These are phyloP conservation scores for Xylariaceae sp. DNA, from an alignment of 2,329 filamentous ascomycete species.

Conservation along the genomic window DNA sequence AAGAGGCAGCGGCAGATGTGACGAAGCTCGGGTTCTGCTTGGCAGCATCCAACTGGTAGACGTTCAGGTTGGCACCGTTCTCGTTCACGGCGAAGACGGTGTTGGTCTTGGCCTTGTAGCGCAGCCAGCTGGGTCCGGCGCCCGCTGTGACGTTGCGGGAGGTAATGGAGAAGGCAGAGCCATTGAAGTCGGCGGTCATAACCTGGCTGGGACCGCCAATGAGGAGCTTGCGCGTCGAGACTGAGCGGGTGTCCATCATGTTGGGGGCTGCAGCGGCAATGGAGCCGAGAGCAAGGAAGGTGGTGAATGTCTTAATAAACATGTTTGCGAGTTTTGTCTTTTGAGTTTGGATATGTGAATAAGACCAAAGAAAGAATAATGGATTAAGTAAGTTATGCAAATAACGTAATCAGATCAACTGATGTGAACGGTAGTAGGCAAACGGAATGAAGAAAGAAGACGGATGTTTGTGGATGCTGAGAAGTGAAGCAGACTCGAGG, in stretches of 20 bases:
- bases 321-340: conserved; percentile 1
- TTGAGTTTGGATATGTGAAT: neutral
- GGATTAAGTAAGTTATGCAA: neutral
- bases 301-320: conserved; percentile 18
- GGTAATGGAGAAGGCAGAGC: conserved; percentile 36
- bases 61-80: conserved; percentile 36
- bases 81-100: conserved; percentile 46
- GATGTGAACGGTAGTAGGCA: neutral
- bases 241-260: conserved; percentile 13
- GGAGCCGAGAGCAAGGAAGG: conserved; percentile 25
- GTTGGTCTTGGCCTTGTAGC: conserved; percentile 35
- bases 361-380: neutral
- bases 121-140: conserved; percentile 42
- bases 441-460: neutral
- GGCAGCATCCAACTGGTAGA: conserved; percentile 37
- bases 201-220: conserved; percentile 40
- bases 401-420: neutral
- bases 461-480: neutral
- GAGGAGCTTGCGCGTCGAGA: conserved; percentile 32
- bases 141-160: conserved; percentile 31
- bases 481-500: neutral
- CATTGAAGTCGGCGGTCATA: conserved; percentile 39
- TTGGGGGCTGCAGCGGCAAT: conserved; percentile 25
- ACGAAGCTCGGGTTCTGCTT: conserved; percentile 30
- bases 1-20: conserved; percentile 33